Evolutionary conservation across 805 yeast genomes (phyloP).

Genomic region (Myxozyma kluyveri): DNA sequence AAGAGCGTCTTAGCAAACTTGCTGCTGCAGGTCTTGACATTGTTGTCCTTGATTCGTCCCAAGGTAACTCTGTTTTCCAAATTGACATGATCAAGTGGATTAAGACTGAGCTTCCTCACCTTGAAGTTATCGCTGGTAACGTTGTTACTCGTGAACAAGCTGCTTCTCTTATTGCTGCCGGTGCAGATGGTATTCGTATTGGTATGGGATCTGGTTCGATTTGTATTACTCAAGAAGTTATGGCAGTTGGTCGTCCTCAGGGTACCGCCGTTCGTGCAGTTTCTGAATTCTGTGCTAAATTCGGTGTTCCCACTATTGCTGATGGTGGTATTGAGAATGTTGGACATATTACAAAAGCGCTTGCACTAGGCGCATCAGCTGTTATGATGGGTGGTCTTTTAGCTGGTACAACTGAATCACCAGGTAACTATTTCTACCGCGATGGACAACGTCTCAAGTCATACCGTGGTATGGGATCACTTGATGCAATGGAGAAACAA

Average conservation of each 20-base stretch:
- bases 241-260: conserved; percentile 99
- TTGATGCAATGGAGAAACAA: conserved; percentile 93
- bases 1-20: conserved; percentile 73
- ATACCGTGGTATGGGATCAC: conserved; percentile 99
- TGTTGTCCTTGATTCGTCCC: conserved; percentile 91
- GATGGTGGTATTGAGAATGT: conserved; percentile 99
- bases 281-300: conserved; percentile 86
- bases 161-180: conserved; percentile 88
- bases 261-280: conserved; percentile 98
- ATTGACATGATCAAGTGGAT: conserved; percentile 89
- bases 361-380: conserved; percentile 93
- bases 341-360: conserved; percentile 96
- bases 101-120: conserved; percentile 71
- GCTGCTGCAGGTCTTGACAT: conserved; percentile 97
- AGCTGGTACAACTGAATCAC: conserved; percentile 98
- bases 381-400: conserved; percentile 99
- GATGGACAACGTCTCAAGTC: conserved; percentile 97
- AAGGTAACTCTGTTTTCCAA: conserved; percentile 96
- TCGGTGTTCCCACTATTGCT: conserved; percentile 98
- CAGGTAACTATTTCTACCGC: conserved; percentile 96
- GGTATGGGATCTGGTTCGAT: conserved; percentile 99
- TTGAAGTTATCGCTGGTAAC: conserved; percentile 94
- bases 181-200: conserved; percentile 96
- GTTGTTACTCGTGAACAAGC: conserved; percentile 99
- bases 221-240: conserved; percentile 98